Evolutionary conservation across 2,329 filamentous ascomycete species (phyloP).

Genomic region (Herpotrichia juniperi): DNA sequence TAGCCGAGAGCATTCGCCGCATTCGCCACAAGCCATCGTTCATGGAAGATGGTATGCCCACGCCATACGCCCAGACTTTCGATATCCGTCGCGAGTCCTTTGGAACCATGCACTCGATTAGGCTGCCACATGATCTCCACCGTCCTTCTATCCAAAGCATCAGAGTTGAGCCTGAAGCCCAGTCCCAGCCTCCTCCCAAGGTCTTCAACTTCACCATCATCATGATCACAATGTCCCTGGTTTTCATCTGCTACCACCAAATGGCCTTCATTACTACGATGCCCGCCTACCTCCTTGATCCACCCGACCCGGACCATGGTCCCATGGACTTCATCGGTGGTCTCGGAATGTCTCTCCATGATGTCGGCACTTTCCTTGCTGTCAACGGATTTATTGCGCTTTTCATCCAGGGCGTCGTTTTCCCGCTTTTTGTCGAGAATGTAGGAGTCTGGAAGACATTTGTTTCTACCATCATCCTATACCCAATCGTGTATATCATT

Average conservation of each 20-base stretch:
- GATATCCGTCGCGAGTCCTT: slow-evolving; percentile 44
- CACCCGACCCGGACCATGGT: slow-evolving; percentile 43
- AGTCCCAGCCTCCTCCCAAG: slow-evolving; percentile 18
- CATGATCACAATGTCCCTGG: slow-evolving; percentile 79
- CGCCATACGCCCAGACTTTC: slow-evolving; percentile 38
- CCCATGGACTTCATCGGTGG: slow-evolving; percentile 60
- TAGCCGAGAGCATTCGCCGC: slow-evolving; percentile 36
- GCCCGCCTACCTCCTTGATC: slow-evolving; percentile 90
- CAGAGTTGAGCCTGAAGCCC: slow-evolving; percentile 22
- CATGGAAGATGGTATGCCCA: slow-evolving; percentile 43
- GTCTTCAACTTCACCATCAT: slow-evolving; percentile 70
- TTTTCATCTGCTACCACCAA: slow-evolving; percentile 84
- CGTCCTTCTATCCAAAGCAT: neutral
- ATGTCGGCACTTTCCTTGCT: slow-evolving; percentile 71
- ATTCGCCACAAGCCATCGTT: slow-evolving; percentile 45
- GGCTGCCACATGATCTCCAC: slow-evolving; percentile 27
- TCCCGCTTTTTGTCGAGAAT: slow-evolving; percentile 67
- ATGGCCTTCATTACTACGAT: slow-evolving; percentile 93
- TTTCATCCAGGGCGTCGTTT: slow-evolving; percentile 75
- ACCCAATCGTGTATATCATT: slow-evolving; percentile 71
- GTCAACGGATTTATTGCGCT: slow-evolving; percentile 75
- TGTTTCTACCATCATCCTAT: slow-evolving; percentile 67
- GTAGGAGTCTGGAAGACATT: slow-evolving; percentile 73
- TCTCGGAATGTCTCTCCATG: slow-evolving; percentile 67
- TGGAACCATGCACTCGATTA: slow-evolving; percentile 45